phyloP scores from a whole-genome alignment of 495 filamentous ascomycete genomes.

The Podospora sp. region DNA sequence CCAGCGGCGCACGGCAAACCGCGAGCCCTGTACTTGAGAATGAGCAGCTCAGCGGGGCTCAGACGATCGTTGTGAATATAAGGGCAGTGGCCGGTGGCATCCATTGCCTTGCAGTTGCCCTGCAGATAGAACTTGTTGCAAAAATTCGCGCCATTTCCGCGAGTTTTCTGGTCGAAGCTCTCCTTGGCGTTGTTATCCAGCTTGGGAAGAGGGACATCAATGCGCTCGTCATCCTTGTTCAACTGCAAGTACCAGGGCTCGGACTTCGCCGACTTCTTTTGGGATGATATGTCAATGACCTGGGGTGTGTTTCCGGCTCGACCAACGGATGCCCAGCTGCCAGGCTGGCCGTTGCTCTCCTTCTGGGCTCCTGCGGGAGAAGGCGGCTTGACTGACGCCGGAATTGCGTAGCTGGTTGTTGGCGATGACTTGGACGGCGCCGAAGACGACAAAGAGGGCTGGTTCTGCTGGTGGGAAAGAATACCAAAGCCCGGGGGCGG shows the following conservation, averaged over 20 bases:
- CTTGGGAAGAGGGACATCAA: constrained; percentile 39
- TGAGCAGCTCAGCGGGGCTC: constrained; percentile 26
- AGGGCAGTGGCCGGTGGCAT: constrained; percentile 27
- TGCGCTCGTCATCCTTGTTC: constrained; percentile 36
- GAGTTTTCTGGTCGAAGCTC: constrained; percentile 29
- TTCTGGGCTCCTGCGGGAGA: constrained; percentile 1
- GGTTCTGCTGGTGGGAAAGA: background rate
- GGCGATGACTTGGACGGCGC: background rate
- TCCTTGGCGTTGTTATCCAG: constrained; percentile 23
- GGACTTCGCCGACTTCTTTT: constrained; percentile 17
- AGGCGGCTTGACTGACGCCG: constrained; percentile 5
- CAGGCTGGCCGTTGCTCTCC: background rate
- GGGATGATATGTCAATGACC: constrained; percentile 31
- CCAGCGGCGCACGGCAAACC: constrained; percentile 28
- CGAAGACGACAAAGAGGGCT: background rate
- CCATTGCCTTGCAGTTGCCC: constrained; percentile 27
- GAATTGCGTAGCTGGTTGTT: background rate
- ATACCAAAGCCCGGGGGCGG: constrained; percentile 2
- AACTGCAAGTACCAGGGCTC: constrained; percentile 30
- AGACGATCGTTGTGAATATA: constrained; percentile 40
- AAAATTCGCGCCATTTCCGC: constrained; percentile 32
- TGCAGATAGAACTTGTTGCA: constrained; percentile 43
- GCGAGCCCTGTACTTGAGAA: constrained; percentile 33
- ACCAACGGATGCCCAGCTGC: constrained; percentile 30
- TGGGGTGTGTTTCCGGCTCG: constrained; percentile 5